Conservation (phyloP, 257 asterid species). For the Scutellaria galericulata region DNA sequence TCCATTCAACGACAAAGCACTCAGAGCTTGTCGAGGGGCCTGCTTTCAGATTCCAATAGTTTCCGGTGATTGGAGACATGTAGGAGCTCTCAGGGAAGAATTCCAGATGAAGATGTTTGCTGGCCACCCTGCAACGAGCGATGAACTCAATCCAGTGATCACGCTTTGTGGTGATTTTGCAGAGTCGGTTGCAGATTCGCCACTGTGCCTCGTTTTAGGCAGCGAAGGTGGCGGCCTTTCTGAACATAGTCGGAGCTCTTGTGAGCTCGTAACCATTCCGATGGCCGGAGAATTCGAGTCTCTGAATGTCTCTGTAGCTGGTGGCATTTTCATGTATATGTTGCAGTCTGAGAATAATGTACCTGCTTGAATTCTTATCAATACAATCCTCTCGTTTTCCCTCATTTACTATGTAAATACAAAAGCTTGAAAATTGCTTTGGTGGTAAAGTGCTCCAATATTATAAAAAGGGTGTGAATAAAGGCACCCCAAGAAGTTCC, state of each 20-base stretch:
- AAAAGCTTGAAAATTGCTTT: no score
- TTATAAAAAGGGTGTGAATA: no score
- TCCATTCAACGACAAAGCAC: slow-evolving; percentile 95
- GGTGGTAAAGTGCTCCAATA: no score
- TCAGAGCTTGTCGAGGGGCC: slow-evolving; percentile 91
- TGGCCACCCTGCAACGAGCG: slow-evolving; percentile 66
- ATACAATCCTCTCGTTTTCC: background rate
- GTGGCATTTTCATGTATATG: slow-evolving; percentile 92
- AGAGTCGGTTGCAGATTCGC: slow-evolving; percentile 51
- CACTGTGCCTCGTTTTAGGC: slow-evolving; percentile 82
- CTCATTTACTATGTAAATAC: background rate
- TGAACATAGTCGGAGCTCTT: slow-evolving; percentile 49
- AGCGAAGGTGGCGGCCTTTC: slow-evolving; percentile 93
- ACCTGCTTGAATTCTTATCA: slow-evolving; percentile 25
- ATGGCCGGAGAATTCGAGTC: slow-evolving; percentile 92
- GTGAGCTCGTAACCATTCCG: slow-evolving; percentile 83
- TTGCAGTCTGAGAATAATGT: slow-evolving; percentile 53
- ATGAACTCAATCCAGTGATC: slow-evolving; percentile 40
- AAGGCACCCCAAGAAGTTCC: no score
- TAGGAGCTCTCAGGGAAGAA: slow-evolving; percentile 47
- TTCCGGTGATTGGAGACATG: slow-evolving; percentile 69
- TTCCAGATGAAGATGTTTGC: slow-evolving; percentile 77
- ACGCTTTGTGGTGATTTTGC: slow-evolving; percentile 58
- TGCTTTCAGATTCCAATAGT: slow-evolving; percentile 89
- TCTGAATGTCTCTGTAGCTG: slow-evolving; percentile 94